Base-by-base conservation (phyloP, 148 eudicot species). In the Silene uniflora region DNA sequence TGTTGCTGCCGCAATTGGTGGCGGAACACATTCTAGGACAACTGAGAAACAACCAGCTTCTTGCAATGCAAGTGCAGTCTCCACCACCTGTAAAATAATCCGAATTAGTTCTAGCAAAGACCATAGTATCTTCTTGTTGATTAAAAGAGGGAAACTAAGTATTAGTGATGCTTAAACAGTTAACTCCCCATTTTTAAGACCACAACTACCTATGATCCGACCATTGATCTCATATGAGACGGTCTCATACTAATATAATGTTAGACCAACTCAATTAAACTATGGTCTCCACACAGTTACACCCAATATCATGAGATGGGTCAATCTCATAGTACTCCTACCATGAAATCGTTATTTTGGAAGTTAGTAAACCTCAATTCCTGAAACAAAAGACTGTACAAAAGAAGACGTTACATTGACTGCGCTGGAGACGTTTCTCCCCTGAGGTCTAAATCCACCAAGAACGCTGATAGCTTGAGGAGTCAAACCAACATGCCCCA, bases 401-500 rank as follows among this genome's bases (percentile, higher is more conserved):
- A 35, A 44, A 46, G 27, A 3, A 67, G 22, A 65, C 6, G 8
- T 69, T 70, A 95, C 98, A 93, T 90, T 92, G 79, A 95, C 88
- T 19, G 96, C 98, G 79, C 98, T 90, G 69, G 84, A 85, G 16
- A 88, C 83, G 71, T 87, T 92, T 85, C 80, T 90, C 44, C 98
- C 98, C 76, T 95, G 98, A 25, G 98, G 96, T 84, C 97, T 85
- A 82, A 95, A 95, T 74, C 98, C 98, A 65, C 97, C 97, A 75
- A 92, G 96, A 80, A 92, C 97, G 77, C 96, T 92, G 47, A 92
- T 92, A 42, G 98, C 97, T 72, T 95, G 97, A 72, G 98, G 98
- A 44, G 97, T 92, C 79, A 95, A 88, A 10, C 98, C 97, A 7
- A 90, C 97, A 77, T 95, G 98, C 18, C 98, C 97, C 70, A 95